A percentile compares a stretch with the other conserved stretches of the same genome.
Conservation (phyloP, 1,284 basidiomycete species). For the Apiotrichum laibachii region DNA sequence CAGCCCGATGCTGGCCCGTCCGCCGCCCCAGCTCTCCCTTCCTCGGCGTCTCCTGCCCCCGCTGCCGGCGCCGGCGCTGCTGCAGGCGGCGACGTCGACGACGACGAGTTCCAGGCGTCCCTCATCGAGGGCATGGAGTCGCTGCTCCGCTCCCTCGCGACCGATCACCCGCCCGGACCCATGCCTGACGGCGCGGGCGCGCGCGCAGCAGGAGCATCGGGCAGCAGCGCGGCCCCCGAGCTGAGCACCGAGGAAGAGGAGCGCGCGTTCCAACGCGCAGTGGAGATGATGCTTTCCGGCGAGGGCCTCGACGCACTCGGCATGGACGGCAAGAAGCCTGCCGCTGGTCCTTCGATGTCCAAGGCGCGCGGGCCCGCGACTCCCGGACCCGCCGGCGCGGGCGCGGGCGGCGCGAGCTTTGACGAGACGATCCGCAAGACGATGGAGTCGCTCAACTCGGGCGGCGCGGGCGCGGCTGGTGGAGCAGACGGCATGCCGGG, state of each 20-base stretch:
- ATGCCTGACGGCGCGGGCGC: conserved; percentile 26
- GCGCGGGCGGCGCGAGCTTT: conserved; percentile 54
- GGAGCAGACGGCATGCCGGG: conserved; percentile 26
- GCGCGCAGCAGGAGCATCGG: not conserved
- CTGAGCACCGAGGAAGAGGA: conserved; percentile 45
- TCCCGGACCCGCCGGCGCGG: not conserved
- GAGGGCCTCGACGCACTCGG: conserved; percentile 63
- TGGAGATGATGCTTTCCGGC: conserved; percentile 68
- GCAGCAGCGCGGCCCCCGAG: conserved; percentile 11
- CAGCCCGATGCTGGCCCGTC: conserved; percentile 5
- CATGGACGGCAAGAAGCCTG: conserved; percentile 27
- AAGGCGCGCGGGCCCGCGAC: too few species aligned
- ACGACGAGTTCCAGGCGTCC: conserved; percentile 64
- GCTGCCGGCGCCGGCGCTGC: conserved; percentile 20
- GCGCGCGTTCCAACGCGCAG: conserved; percentile 62
- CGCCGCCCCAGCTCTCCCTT: conserved; percentile 23
- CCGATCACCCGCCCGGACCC: conserved; percentile 47
- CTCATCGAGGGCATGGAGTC: conserved; percentile 78
- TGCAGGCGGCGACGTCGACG: conserved; percentile 47
- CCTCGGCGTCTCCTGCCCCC: conserved; percentile 36
- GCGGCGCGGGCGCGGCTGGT: conserved; percentile 41
- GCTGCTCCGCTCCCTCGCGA: conserved; percentile 68
- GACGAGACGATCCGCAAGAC: conserved; percentile 74
- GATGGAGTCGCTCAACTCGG: conserved; percentile 71
- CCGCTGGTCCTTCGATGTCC: not conserved